Conservation (phyloP, 2,329 filamentous ascomycete genomes). For the Clonostachys rhizophaga region DNA sequence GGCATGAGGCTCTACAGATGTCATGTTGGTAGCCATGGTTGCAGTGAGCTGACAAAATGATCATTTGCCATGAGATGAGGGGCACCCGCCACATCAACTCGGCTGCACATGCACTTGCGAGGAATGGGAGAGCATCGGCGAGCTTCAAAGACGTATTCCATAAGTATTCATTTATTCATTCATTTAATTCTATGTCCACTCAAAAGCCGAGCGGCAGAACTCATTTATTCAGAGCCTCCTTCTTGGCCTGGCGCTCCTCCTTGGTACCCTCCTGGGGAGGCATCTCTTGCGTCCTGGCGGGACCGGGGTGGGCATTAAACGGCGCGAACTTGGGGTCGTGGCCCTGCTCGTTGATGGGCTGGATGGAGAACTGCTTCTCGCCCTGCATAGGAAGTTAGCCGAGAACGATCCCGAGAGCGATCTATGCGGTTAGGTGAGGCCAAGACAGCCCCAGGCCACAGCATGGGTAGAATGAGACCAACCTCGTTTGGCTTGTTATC, state of each 20-base stretch:
- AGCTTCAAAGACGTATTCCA: background rate
- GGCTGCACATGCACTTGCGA: no score
- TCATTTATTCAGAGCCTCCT: slow-evolving; percentile 60
- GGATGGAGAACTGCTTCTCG: slow-evolving; percentile 39
- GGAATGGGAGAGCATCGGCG: no score
- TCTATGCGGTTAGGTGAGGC: no score
- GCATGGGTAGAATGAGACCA: no score
- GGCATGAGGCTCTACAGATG: no score
- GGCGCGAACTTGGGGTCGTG: slow-evolving; percentile 43
- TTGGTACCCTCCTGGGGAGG: slow-evolving; percentile 55
- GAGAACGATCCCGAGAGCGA: no score
- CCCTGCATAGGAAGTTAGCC: slow-evolving; percentile 10
- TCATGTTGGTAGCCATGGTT: no score
- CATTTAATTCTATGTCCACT: background rate
- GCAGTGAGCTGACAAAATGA: no score
- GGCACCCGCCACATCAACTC: no score
- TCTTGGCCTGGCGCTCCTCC: slow-evolving; percentile 63
- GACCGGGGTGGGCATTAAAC: slow-evolving; percentile 52
- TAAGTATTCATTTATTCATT: background rate
- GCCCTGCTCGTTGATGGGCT: slow-evolving; percentile 35
- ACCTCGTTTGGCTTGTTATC: no score
- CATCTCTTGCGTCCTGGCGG: slow-evolving; percentile 49
- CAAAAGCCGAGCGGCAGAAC: background rate
- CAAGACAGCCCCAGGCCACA: no score
- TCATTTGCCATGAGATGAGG: no score